Percentiles rank a stretch among this genome's conserved stretches.
Evolutionary conservation across 2,329 filamentous ascomycete genomes (phyloP).

Genomic region (Magnaporthiopsis incrustans): DNA sequence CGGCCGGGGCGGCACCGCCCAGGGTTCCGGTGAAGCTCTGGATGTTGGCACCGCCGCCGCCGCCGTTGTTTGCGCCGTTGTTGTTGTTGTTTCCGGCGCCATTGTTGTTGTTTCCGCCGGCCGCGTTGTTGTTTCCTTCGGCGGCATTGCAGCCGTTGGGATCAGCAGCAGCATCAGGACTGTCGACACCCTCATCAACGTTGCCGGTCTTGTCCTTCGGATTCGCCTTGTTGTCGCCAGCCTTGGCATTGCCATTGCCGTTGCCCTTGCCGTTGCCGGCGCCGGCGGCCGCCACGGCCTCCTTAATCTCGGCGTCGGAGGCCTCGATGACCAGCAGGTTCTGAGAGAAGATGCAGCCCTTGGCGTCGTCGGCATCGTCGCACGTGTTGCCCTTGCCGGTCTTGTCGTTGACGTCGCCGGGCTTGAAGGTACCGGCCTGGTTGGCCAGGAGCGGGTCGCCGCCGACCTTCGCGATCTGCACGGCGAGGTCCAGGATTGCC

Average conservation of each 20-base stretch:
- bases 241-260: slow-evolving; percentile 7
- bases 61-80: background rate
- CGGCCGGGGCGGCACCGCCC: slow-evolving; percentile 28
- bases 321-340: slow-evolving; percentile 47
- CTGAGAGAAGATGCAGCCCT: slow-evolving; percentile 48
- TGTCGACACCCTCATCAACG: no score
- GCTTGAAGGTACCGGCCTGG: slow-evolving; percentile 53
- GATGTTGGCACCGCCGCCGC: slow-evolving; percentile 20
- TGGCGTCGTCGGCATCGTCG: slow-evolving; percentile 37
- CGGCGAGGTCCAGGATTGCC: slow-evolving; percentile 50
- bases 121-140: no score
- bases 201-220: no score
- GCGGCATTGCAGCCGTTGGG: no score
- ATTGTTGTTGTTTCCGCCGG: no score
- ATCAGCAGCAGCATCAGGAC: no score
- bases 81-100: slow-evolving; percentile 6
- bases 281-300: slow-evolving; percentile 32
- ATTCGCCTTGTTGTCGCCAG: slow-evolving; percentile 7
- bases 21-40: slow-evolving; percentile 33
- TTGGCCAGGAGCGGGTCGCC: slow-evolving; percentile 55
- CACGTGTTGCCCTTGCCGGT: slow-evolving; percentile 45
- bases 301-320: slow-evolving; percentile 42
- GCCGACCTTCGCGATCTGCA: slow-evolving; percentile 52
- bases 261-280: slow-evolving; percentile 11
- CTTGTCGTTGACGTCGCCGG: slow-evolving; percentile 37